A percentile compares a stretch with the other conserved stretches of the same genome.
phyloP scores from a whole-genome alignment of 1,139 yeast genomes.

The Protomyces inundatus region DNA sequence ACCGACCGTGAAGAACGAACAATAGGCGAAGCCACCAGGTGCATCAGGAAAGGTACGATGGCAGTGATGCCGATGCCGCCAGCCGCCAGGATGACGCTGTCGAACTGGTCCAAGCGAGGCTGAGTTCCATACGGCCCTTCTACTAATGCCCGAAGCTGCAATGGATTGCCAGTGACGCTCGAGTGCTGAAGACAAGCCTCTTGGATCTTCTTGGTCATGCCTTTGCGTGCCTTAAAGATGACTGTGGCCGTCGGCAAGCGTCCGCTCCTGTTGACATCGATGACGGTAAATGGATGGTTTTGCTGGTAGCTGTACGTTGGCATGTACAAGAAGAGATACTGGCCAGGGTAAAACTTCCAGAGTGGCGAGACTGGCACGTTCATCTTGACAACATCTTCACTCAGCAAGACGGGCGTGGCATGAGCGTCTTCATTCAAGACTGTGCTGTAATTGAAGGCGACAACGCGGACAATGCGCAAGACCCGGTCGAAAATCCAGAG shows the following conservation, averaged over 20 bases:
- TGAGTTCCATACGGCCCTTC: constrained; percentile 62
- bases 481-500: constrained; percentile 46
- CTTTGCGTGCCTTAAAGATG: constrained; percentile 26
- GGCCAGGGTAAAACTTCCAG: constrained; percentile 52
- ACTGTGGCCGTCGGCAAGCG: constrained; percentile 6
- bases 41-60: constrained; percentile 38
- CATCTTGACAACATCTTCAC: constrained; percentile 21
- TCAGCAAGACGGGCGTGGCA: constrained; percentile 28
- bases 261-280: constrained; percentile 33
- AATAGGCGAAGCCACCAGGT: background rate
- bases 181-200: constrained; percentile 9
- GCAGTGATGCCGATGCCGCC: constrained; percentile 80
- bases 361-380: constrained; percentile 29
- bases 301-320: constrained; percentile 46
- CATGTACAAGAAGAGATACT: constrained; percentile 56
- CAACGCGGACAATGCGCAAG: constrained; percentile 40
- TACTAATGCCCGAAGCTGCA: constrained; percentile 35
- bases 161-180: background rate
- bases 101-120: constrained; percentile 52
- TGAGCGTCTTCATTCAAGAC: constrained; percentile 26
- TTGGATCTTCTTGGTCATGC: constrained; percentile 27
- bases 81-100: constrained; percentile 52
- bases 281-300: constrained; percentile 65
- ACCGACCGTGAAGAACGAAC: constrained; percentile 1
- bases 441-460: background rate